A percentile compares a stretch with the other conserved stretches of the same genome.
Conservation (phyloP, 352 stramenopile species). For the Globisporangium perplexum region DNA sequence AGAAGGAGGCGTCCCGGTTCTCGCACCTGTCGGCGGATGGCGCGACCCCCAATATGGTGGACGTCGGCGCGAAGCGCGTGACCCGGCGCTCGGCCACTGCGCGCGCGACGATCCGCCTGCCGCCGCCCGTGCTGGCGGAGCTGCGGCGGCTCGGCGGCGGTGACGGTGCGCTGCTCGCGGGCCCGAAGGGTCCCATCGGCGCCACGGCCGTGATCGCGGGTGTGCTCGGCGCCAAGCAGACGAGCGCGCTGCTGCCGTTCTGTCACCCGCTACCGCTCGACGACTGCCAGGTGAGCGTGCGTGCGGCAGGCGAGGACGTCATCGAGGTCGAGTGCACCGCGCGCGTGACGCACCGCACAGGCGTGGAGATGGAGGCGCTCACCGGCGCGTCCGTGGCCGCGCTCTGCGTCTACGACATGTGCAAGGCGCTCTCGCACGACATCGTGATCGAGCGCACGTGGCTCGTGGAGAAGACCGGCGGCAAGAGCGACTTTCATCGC, state of each 20-base stretch:
- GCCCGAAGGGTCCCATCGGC: conserved; percentile 89
- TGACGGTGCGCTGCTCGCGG: conserved; percentile 31
- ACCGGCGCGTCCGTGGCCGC: conserved; percentile 92
- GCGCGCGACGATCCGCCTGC: conserved; percentile 83
- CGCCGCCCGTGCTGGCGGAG: conserved; percentile 65
- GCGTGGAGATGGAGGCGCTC: conserved; percentile 95
- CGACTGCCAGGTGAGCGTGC: conserved; percentile 85
- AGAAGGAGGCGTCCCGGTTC: conserved; percentile 49
- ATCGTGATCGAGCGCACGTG: conserved; percentile 91
- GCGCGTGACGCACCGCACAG: conserved; percentile 91
- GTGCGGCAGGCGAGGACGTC: conserved; percentile 36
- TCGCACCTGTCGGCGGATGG: conserved; percentile 60
- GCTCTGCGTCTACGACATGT: conserved; percentile 98
- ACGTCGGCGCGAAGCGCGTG: conserved; percentile 83
- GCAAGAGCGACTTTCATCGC: conserved; percentile 73
- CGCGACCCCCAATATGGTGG: conserved; percentile 80
- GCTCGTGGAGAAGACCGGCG: conserved; percentile 90
- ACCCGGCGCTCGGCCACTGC: conserved; percentile 83
- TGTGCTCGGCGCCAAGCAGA: conserved; percentile 92
- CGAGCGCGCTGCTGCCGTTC: conserved; percentile 90
- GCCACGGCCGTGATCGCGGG: conserved; percentile 90
- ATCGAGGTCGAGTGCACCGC: conserved; percentile 89
- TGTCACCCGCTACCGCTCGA: conserved; percentile 92
- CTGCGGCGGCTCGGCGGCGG: conserved; percentile 31
- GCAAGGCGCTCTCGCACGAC: conserved; percentile 83